A percentile compares a stretch with the other conserved stretches of the same genome.
Evolutionary conservation across 352 stramenopile species (phyloP).

Genomic region (Phytopythium chamaehyphon): DNA sequence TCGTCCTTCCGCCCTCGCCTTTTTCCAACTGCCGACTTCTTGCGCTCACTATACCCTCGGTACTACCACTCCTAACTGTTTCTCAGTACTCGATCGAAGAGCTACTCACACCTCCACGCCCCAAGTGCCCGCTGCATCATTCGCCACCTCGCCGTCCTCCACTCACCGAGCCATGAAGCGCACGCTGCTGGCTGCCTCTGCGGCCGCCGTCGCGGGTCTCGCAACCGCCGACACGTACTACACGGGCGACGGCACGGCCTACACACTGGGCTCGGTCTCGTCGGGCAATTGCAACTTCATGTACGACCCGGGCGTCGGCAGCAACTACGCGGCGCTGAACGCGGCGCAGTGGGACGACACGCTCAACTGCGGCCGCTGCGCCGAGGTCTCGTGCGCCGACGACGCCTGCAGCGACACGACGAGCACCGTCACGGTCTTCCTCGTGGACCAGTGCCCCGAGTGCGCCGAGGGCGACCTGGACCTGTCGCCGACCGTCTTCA

Average conservation of each 20-base stretch:
- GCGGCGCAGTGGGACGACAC: conserved; percentile 56
- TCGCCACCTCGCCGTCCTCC: too few species aligned
- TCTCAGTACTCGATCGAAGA: too few species aligned
- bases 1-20: too few species aligned
- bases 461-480: conserved; percentile 55
- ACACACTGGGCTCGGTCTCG: conserved; percentile 26
- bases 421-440: conserved; percentile 44
- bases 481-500: conserved; percentile 31
- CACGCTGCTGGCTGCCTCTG: background rate
- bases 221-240: conserved; percentile 20
- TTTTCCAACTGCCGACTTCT: too few species aligned
- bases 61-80: too few species aligned
- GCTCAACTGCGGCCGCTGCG: conserved; percentile 61
- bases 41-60: too few species aligned
- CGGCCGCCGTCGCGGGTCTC: conserved; percentile 8
- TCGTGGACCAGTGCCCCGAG: conserved; percentile 72
- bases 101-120: too few species aligned
- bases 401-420: conserved; percentile 36
- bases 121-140: background rate
- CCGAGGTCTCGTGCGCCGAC: conserved; percentile 56
- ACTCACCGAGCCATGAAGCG: too few species aligned
- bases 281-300: conserved; percentile 10
- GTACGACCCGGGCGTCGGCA: conserved; percentile 8
- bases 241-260: conserved; percentile 44
- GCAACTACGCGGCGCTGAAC: conserved; percentile 42